Percentiles rank a stretch among this genome's conserved stretches.
Conservation (phyloP, 768 basidiomycete species). For the Termitomyces sp. region DNA sequence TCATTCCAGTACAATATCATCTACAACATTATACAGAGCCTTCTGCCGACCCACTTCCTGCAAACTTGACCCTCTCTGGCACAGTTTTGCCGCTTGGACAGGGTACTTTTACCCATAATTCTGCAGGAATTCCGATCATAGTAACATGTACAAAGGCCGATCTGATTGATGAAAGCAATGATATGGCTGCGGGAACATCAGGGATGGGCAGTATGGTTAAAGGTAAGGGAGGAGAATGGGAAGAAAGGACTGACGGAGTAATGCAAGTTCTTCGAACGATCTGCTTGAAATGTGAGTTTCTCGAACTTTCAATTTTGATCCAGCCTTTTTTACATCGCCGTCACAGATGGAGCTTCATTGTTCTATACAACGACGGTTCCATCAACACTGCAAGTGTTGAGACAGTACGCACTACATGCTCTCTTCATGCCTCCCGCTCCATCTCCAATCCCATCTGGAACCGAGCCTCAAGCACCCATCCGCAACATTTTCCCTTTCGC, state of each 20-base stretch:
- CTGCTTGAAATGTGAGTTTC: conserved; percentile 81
- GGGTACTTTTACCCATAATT: conserved; percentile 85
- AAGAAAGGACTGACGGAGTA: conserved; percentile 91
- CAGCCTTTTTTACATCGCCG: background rate
- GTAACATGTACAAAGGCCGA: conserved; percentile 94
- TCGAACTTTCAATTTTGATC: background rate
- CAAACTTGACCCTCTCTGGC: conserved; percentile 57
- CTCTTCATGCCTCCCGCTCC: conserved; percentile 79
- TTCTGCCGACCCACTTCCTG: conserved; percentile 59
- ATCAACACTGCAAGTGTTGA: conserved; percentile 66
- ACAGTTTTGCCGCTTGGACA: conserved; percentile 80
- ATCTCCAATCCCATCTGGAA: conserved; percentile 56
- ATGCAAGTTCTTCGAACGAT: conserved; percentile 95
- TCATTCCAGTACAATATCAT: conserved; percentile 72
- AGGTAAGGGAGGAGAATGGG: conserved; percentile 90
- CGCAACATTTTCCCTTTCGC: conserved; percentile 86
- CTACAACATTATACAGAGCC: conserved; percentile 90
- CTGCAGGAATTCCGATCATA: conserved; percentile 80
- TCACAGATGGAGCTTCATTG: conserved; percentile 81
- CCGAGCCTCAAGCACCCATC: conserved; percentile 62
- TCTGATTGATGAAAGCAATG: conserved; percentile 79
- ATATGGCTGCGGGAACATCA: conserved; percentile 68
- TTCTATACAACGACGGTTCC: conserved; percentile 91
- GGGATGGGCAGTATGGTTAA: conserved; percentile 92
- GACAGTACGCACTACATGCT: conserved; percentile 81